phyloP scores from a whole-genome alignment of 805 yeast genomes.

The Cyberlindnera nakhonratchasimensis region DNA sequence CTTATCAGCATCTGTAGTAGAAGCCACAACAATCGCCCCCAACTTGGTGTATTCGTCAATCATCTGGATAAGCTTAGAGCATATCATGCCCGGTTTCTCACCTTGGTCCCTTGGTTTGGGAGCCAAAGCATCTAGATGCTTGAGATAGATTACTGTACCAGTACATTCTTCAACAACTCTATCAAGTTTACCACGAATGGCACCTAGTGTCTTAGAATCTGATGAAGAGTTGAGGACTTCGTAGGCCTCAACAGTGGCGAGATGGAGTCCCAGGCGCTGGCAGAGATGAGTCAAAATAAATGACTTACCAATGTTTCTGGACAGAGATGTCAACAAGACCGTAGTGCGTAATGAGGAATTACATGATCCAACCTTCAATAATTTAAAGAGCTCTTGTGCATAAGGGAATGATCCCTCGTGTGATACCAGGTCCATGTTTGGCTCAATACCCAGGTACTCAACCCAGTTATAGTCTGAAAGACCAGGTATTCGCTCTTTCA shows the following conservation, averaged over 20 bases:
- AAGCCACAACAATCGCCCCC: conserved; percentile 54
- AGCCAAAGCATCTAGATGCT: conserved; percentile 76
- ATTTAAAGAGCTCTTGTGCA: conserved; percentile 50
- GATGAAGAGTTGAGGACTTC: conserved; percentile 66
- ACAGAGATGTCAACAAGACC: conserved; percentile 61
- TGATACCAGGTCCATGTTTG: conserved; percentile 36
- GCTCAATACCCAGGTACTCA: conserved; percentile 43
- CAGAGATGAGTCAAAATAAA: conserved; percentile 56
- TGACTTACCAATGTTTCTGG: conserved; percentile 77
- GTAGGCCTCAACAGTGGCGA: conserved; percentile 66
- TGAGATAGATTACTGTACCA: conserved; percentile 51
- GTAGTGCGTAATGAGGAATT: conserved; percentile 51
- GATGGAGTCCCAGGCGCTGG: conserved; percentile 57
- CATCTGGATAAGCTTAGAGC: conserved; percentile 52
- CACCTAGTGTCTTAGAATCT: conserved; percentile 75
- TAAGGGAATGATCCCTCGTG: conserved; percentile 33
- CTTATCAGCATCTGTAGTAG: conserved; percentile 65
- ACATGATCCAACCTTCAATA: conserved; percentile 49
- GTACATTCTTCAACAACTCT: conserved; percentile 46
- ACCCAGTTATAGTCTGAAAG: conserved; percentile 37
- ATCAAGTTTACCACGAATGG: conserved; percentile 73
- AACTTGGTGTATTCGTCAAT: conserved; percentile 50
- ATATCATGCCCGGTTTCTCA: conserved; percentile 29
- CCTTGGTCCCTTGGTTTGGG: conserved; percentile 57
- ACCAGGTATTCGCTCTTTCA: conserved; percentile 34